Conservation (phyloP, 1,284 basidiomycete genomes). For the Coniophora puteana region DNA sequence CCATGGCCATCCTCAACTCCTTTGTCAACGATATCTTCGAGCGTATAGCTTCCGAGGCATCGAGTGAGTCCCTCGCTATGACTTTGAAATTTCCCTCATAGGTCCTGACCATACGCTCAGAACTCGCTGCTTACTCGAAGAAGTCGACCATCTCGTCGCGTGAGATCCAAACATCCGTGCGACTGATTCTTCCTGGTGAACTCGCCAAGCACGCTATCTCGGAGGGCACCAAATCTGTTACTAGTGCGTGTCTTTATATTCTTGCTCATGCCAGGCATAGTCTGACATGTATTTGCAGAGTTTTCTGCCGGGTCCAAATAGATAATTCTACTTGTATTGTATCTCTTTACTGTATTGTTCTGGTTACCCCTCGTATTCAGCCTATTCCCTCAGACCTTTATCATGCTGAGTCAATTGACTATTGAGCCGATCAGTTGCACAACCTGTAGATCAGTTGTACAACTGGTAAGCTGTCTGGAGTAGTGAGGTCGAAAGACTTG, state of each 20-base stretch:
- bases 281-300: constrained; percentile 15
- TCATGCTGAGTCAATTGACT: too few relatives aligned
- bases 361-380: too few relatives aligned
- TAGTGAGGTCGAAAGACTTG: too few relatives aligned
- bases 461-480: too few relatives aligned
- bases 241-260: constrained; percentile 16
- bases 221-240: constrained; percentile 59
- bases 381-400: too few relatives aligned
- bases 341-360: constrained; percentile 31
- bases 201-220: constrained; percentile 82
- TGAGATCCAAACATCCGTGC: constrained; percentile 73
- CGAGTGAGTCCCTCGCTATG: constrained; percentile 39
- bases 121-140: constrained; percentile 73
- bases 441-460: too few relatives aligned
- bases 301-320: constrained; percentile 34
- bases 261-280: background rate
- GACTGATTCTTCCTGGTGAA: constrained; percentile 72
- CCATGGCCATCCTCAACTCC: constrained; percentile 73
- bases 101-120: constrained; percentile 20
- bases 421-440: too few relatives aligned
- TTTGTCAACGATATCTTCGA: constrained; percentile 74
- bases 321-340: constrained; percentile 21
- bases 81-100: constrained; percentile 4
- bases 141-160: constrained; percentile 74
- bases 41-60: constrained; percentile 68